Evolutionary conservation across 352 stramenopile species (phyloP), one percentile per base, ranked within the genome.

Genomic region (Globisporangium apiculatum): DNA sequence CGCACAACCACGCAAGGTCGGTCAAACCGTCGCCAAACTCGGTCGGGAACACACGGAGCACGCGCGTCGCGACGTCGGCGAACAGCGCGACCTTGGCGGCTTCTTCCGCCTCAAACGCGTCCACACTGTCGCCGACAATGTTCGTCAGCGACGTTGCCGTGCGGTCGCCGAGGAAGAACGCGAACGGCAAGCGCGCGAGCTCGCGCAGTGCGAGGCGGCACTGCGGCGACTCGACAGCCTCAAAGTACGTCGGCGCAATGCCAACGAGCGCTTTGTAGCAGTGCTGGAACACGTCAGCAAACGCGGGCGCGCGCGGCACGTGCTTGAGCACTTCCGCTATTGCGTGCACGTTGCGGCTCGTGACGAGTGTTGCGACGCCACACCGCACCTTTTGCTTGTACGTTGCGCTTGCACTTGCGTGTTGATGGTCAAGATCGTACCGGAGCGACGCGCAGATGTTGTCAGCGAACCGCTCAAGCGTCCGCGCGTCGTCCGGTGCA

Each of bases 341-440:
- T 0, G 77, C 79, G 46, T 90, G 76, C 1, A 49, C 64, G 42
- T 91, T 91, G 53, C 89, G 76, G 1, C 70, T 89, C 7, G 74
- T 60, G 0, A 86, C 8, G 31, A 94, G 80, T 1, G 79, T 76
- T 35, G 68, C 65, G 0, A 94, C 52, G 0, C 79, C 83, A 46
- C 79, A 87, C 7, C 55, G 60, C 5, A 94, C 82, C 58, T 91
- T 91, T 57, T 87, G 83, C 55, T 94, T 94, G 74, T 94, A 91
- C 24, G 24, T 31, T 31, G 24, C 24, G 24, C 24, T 54, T 87
- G 69, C 7, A 74, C 66, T 11, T 80, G 69, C 0, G 79, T 79
- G 35, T 89, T 69, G 41, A 75, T 91, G 79, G 53, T 91, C 79
- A 8, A 91, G 60, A 51, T 94, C 80, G 57, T 94, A 91, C 58